Conservation (phyloP, 2,329 filamentous ascomycete genomes). For the Elsinoe arachidis region DNA sequence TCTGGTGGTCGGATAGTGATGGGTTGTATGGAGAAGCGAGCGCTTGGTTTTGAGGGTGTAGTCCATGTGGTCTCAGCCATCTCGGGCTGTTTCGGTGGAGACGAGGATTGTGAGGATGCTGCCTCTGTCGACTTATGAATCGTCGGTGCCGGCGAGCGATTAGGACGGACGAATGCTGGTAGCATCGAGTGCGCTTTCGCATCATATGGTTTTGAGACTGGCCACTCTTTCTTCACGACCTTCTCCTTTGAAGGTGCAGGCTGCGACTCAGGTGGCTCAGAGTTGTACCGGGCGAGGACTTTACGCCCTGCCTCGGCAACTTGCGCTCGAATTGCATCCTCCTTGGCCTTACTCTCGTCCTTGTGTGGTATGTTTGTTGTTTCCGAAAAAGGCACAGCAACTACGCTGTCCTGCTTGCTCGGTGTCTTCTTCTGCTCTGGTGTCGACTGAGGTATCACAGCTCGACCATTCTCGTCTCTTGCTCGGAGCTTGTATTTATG, state of each 20-base stretch:
- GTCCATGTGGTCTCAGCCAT: neutral
- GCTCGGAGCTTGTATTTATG: slow-evolving; percentile 14
- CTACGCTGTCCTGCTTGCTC: slow-evolving; percentile 9
- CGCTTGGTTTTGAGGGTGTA: slow-evolving; percentile 15
- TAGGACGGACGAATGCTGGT: slow-evolving; percentile 17
- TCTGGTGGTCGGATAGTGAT: slow-evolving; percentile 35
- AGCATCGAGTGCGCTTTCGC: slow-evolving; percentile 12
- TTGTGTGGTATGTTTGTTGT: neutral
- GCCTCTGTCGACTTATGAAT: neutral
- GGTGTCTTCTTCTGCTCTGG: slow-evolving; percentile 2
- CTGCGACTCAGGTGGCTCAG: neutral
- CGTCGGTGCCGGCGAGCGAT: neutral
- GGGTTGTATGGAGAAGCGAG: slow-evolving; percentile 24
- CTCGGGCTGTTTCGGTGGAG: neutral
- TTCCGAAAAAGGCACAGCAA: slow-evolving; percentile 3
- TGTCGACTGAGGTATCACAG: neutral
- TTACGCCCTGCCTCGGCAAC: slow-evolving; percentile 12
- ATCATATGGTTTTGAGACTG: slow-evolving; percentile 14
- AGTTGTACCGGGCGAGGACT: slow-evolving; percentile 11
- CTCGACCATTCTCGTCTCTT: neutral
- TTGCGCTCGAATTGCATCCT: neutral
- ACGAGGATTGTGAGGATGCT: neutral
- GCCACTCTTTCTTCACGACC: slow-evolving; percentile 16
- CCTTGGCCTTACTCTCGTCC: neutral
- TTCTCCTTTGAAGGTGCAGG: neutral